Evolutionary conservation across 2,329 filamentous ascomycete genomes (phyloP), one percentile per base, ranked within the genome.

Genomic region (Sporothrix brasiliensis): DNA sequence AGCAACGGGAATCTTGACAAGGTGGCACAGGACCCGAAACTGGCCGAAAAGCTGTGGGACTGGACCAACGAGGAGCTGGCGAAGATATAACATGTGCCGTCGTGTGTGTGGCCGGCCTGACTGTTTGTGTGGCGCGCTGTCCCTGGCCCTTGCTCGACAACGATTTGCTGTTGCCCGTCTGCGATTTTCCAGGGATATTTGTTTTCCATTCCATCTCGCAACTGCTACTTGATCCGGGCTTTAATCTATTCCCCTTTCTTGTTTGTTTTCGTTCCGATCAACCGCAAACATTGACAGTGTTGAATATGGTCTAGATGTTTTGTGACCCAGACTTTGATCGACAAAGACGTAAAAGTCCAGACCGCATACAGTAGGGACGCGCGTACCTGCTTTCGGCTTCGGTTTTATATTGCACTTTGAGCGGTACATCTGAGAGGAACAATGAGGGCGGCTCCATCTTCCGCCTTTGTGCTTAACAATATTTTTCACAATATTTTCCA

Each of bases 51-150:
- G 67, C 71, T 82, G n/a, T 81, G 78, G 79, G 75, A 76, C 1
- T 80, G 77, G 76, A 80, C 78, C 3, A 76, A 79, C 41, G 75
- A 78, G 30, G 74, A 76, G n/a, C 61, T 81, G 71, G 74, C 72
- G 1, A 69, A 74, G 60, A 53, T 73, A 52, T 63, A 65, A 39
- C 27, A 27, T 47, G 4, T 14, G 4, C 7, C 56, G 19, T 11
- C 24, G n/a, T 52, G 19, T 34, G 16, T 47, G 11, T 63, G 19
- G 34, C 39, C 16, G 44, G 1, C 4, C 16, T 47, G 27, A 30
- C 27, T 39, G 19, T 21, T n/a, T n/a, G 16, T 27, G 11, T 63
- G 44, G 44, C 44, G 44, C 4, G 16, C 16, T 16, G 13, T 16
- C 0, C 44, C 1, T 16, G 4, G 14, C 44, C 34, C 6, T 34